Evolutionary conservation across 148 eudicot genomes (phyloP).

Genomic region (Amaranthus palmeri): DNA sequence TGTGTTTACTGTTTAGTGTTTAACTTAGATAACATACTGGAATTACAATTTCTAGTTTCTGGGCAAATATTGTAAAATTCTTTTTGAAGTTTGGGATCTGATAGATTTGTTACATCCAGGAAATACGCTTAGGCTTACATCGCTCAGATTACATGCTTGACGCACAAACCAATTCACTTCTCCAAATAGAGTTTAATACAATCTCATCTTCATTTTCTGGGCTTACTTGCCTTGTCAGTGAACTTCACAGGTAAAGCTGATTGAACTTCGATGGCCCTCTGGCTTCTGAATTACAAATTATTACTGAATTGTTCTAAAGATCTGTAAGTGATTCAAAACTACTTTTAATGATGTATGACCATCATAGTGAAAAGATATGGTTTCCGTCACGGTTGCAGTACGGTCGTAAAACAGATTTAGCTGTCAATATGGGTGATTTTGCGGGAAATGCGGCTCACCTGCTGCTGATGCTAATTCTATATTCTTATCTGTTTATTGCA

Average conservation of each 20-base stretch:
- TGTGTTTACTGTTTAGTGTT: conserved; percentile 9
- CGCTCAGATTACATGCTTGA: conserved; percentile 99
- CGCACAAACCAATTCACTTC: conserved; percentile 77
- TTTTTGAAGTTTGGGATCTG: conserved; percentile 1
- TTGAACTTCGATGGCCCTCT: conserved; percentile 8
- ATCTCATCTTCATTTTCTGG: conserved; percentile 87
- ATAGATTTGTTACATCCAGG: conserved; percentile 33
- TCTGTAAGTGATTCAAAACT: neutral
- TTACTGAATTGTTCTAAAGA: neutral
- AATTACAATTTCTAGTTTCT: neutral
- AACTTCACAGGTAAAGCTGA: conserved; percentile 76
- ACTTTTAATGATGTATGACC: neutral
- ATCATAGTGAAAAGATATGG: neutral
- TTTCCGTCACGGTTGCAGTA: no score
- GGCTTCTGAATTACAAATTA: conserved; percentile 1
- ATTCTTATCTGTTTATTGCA: neutral
- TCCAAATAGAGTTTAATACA: conserved; percentile 94
- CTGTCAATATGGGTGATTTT: no score
- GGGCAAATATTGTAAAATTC: neutral
- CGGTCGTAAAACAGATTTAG: no score
- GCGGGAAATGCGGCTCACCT: no score
- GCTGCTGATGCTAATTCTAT: neutral
- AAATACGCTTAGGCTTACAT: conserved; percentile 90
- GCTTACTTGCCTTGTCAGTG: conserved; percentile 66
- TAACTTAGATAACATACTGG: neutral